Evolutionary conservation across 495 filamentous ascomycete species (phyloP), one percentile per base, ranked within the genome.

Genomic region (Aspergillus olivimuriae): DNA sequence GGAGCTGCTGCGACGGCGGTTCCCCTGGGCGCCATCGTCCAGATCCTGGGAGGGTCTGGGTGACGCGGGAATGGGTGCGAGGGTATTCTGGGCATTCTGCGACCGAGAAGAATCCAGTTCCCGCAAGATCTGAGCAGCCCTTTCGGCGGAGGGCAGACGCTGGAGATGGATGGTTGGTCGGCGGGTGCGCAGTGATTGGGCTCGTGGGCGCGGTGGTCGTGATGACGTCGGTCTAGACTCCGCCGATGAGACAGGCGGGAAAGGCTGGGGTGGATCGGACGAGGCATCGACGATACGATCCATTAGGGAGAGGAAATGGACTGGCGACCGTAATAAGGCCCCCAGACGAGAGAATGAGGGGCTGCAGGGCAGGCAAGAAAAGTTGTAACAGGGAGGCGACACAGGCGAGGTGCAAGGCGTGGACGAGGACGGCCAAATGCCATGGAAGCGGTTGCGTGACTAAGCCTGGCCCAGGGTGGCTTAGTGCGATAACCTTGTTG

Each of bases 1-100:
- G 11, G 70, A 73, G 36, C 34, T 70, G 50, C 70, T 73, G 51
- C 70, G 70, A 23, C 70, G 67, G 39, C 70, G 64, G 20, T 54
- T 56, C 12, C 45, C 54, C 21, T 62, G 50, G 49, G 53, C 48
- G 16, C 55, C 43, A 39, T 69, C 61, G 34, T 68, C 63, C 26
- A 61, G 56, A 4, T 34, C 17, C 20, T 48, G 43, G 26, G 40
- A 23, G 7, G 37, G 12, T n/a, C 16, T 1, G 20, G 35, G 42
- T 2, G 41, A 44, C 2, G 33, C 37, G 11, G 39, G 17, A 20
- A 47, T 17, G 38, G 37, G 1, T 47, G 50, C 6, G 47, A 50
- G 12, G 44, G 26, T 6, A 35, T 32, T 39, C 3, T 9, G 21
- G 39, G 34, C 44, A 41, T 43, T 32, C 22, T 38, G 50, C n/a